Conservation (phyloP, 2,329 filamentous ascomycete genomes). For the Beauveria asiatica region DNA sequence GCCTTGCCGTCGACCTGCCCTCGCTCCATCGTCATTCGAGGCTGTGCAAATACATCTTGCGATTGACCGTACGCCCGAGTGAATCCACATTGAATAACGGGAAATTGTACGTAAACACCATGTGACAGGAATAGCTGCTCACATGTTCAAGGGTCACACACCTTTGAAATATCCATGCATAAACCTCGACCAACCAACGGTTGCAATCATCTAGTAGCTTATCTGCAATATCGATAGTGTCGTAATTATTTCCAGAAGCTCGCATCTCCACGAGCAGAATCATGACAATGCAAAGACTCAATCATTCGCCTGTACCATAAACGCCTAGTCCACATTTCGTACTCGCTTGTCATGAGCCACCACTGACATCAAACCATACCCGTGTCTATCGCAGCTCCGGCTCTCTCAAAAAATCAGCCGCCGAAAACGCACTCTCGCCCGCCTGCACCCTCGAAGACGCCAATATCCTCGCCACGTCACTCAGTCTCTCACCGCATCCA, state of each 20-base stretch:
- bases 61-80: too few species aligned
- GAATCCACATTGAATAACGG: too few species aligned
- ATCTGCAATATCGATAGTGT: neutral
- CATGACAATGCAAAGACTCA: neutral
- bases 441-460: slow-evolving; percentile 23
- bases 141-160: too few species aligned
- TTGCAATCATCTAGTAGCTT: neutral
- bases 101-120: too few species aligned
- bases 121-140: too few species aligned
- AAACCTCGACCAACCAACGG: too few species aligned
- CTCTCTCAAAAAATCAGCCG: slow-evolving; percentile 36
- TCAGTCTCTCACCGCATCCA: slow-evolving; percentile 14
- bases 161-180: too few species aligned
- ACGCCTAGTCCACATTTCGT: neutral
- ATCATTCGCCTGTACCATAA: neutral
- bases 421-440: slow-evolving; percentile 26
- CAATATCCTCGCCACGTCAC: slow-evolving; percentile 21
- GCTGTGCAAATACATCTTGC: neutral
- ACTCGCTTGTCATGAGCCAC: neutral
- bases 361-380: neutral
- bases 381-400: slow-evolving; percentile 30
- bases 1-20: neutral
- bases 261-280: neutral
- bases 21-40: neutral
- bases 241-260: neutral